These are phyloP conservation scores for Athelia sp. DNA, from an alignment of 1,284 basidiomycete genomes.

Conservation along the genomic window DNA sequence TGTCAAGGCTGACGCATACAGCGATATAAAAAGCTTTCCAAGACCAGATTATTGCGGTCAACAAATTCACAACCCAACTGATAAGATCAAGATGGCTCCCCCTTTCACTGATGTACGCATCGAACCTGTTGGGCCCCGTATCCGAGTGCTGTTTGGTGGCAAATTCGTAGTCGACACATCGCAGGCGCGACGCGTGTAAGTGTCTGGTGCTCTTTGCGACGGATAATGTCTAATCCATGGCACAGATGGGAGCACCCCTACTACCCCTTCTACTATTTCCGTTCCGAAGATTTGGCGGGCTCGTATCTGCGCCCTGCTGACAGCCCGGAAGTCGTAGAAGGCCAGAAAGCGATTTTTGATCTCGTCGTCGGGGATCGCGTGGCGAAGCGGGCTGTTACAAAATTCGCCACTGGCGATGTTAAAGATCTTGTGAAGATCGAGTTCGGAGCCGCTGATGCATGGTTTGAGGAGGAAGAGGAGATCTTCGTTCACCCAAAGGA, in stretches of 20 bases:
- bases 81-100: constrained; percentile 18
- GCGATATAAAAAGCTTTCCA: too few species aligned
- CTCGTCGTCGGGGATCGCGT: constrained; percentile 36
- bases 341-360: constrained; percentile 31
- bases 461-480: constrained; percentile 67
- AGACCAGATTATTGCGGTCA: too few species aligned
- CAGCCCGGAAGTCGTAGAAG: constrained; percentile 9
- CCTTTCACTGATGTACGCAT: constrained; percentile 32
- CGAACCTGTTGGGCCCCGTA: constrained; percentile 42
- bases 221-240: background rate
- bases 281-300: constrained; percentile 9
- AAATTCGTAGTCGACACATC: constrained; percentile 49
- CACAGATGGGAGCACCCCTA: constrained; percentile 51
- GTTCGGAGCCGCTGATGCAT: constrained; percentile 50
- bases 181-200: constrained; percentile 55
- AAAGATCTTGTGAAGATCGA: constrained; percentile 43
- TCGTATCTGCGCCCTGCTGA: constrained; percentile 35
- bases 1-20: too few species aligned
- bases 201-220: constrained; percentile 3
- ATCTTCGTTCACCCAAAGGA: constrained; percentile 61
- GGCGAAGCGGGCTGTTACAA: constrained; percentile 36
- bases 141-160: constrained; percentile 49
- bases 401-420: constrained; percentile 37
- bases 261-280: constrained; percentile 18
- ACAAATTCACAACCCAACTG: too few species aligned